Evolutionary conservation across 306 rosid species (phyloP), one percentile per base, ranked within the genome.

Genomic region (Trifolium subterraneum): DNA sequence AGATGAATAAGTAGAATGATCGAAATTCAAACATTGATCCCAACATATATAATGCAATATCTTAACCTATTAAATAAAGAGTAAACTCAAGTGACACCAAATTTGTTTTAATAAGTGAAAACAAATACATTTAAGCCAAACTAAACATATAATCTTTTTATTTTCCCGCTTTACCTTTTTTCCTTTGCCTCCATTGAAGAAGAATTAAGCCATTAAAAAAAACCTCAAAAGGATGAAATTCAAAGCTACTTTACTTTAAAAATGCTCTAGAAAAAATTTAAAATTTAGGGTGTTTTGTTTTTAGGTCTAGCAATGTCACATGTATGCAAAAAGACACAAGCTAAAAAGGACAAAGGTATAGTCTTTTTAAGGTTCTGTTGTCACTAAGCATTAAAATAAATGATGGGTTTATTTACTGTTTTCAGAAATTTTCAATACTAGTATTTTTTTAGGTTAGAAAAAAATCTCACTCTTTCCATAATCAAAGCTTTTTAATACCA

Each of bases 111-210:
- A n/a, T n/a, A n/a, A n/a, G 29, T 25, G 29, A 25, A 0, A 29
- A 29, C 4, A 29, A 29, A 5, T 29, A 29, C 33, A 29, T 29
- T 29, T 29, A 29, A 29, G 33, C 33, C 33, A 29, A 29, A 29
- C 4, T 59, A 13, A 44, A 52, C 8, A 52, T 52, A 1, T 0
- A 3, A 19, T 9, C 27, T 19, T 52, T 51, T 14, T 22, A 0
- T 6, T 44, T 88, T 84, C 87, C 92, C 89, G 76, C 88, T 87
- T 54, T 80, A 36, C 65, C 22, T 59, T 42, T 81, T 64, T 78
- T 66, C 33, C 33, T 29, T 29, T 29, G 33, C 33, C 33, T 29
- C 56, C 70, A 23, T 27, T 69, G 55, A 71, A 25, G 47, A 54
- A 73, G 38, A 65, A 62, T 29, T 4, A 29, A 29, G 45, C 71